Base-by-base conservation (phyloP, 2,329 filamentous ascomycete genomes). In the Phaeosphaeria sp. region DNA sequence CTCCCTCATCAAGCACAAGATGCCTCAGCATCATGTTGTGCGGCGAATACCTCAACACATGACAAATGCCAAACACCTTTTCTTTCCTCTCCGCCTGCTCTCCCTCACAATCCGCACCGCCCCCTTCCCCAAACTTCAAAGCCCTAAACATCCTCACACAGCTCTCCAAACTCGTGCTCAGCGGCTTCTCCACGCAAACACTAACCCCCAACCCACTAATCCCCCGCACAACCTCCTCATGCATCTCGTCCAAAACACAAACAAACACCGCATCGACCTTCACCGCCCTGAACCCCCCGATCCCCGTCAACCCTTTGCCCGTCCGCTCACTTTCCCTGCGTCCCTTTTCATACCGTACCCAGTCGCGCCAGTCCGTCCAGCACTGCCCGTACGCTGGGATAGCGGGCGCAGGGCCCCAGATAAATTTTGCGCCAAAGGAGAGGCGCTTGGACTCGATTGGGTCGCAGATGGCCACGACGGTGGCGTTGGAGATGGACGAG, bases 181-280 rank as follows among this genome's bases (percentile, higher is more conserved):
- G 80, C 2, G 95, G 95, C 79, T 99, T 99, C 82, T 99, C 95
- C 75, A 93, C 96, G 83, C 97, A 91, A 63, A 98, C 87, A 75
- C 97, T 93, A 48, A 97, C 79, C 2, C 82, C 85, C 73, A 81
- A 79, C 13, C 85, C 85, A 1, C 90, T 89, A 52, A 97, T 83
- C 1, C 87, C 90, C 44, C 89, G 83, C 21, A 97, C 85, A 48
- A 94, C 92, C 55, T 93, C 89, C 50, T 88, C 88, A 77, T 99
- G 95, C 80, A 91, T 89, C 77, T 96, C 91, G 76, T 99, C 95
- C 10, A 94, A 83, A 1, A 96, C 92, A 75, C 88, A 90, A 46
- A 92, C 83, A 65, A 90, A 89, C 15, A 87, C 84, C 0, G 85
- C 83, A 71, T 87, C 83, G 1, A 86, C 72, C 15, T 43, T 30